A percentile compares a stretch with the other conserved stretches of the same genome.
Evolutionary conservation across 2,329 filamentous ascomycete genomes (phyloP).

Genomic region (Gaeumannomyces tritici): DNA sequence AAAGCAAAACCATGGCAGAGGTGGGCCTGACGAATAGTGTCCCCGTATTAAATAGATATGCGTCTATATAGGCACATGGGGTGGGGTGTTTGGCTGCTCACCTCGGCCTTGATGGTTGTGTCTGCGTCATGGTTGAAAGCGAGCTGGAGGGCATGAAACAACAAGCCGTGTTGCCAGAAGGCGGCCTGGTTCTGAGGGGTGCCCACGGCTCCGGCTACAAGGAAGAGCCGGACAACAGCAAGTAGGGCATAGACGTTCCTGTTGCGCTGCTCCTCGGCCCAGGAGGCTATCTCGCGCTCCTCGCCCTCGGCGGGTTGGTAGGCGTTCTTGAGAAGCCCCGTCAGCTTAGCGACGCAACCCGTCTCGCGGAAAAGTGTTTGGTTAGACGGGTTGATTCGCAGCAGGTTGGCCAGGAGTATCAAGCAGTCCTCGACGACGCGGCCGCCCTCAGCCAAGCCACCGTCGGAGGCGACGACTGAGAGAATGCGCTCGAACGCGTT

Average conservation of each 20-base stretch:
- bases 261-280: constrained; percentile 69
- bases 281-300: constrained; percentile 55
- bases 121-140: constrained; percentile 68
- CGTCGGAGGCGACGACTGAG: constrained; percentile 70
- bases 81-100: constrained; percentile 21
- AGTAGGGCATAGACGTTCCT: constrained; percentile 89
- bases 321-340: constrained; percentile 55
- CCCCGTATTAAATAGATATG: background rate
- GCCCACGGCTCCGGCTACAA: constrained; percentile 69
- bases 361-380: constrained; percentile 91
- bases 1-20: constrained; percentile 1
- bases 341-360: constrained; percentile 66
- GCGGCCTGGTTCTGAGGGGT: constrained; percentile 76
- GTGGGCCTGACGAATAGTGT: background rate
- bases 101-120: constrained; percentile 72
- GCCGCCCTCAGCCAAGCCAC: constrained; percentile 71
- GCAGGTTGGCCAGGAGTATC: constrained; percentile 79
- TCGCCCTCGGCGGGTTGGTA: constrained; percentile 38
- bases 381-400: constrained; percentile 81
- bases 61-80: background rate
- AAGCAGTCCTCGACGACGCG: constrained; percentile 88
- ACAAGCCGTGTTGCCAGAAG: constrained; percentile 75
- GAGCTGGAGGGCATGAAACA: constrained; percentile 71
- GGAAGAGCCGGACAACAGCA: constrained; percentile 76
- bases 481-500: constrained; percentile 87